Evolutionary conservation across 164 flowering plant genomes (phyloP), one percentile per base, ranked within the genome.

Genomic region (Hamamelis virginiana): DNA sequence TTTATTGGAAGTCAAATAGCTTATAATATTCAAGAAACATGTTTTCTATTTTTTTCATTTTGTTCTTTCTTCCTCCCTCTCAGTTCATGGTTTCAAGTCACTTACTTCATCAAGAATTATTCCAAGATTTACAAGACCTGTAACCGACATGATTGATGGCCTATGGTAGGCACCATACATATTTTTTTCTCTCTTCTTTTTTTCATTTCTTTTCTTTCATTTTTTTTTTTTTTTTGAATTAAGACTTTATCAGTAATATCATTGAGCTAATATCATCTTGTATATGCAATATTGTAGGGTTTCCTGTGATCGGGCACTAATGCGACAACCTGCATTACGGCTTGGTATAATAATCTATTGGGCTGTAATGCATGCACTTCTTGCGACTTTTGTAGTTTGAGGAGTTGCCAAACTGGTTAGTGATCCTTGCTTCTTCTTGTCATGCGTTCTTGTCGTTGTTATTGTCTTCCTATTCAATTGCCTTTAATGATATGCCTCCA

Each of bases 31-130:
- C 14, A 12, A 13, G 23, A 19, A 41, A 44, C 11, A 9, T 52
- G 6, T 64, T 58, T 13, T 10, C 46, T 61, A 3, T 60, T 57
- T 71, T 0, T 50, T 62, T 56, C 23, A 21, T 57, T 12, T 62
- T 62, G 18, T 52, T 59, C 46, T 56, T 60, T 56, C 26, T 62
- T 62, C 72, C 50, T 26, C 59, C 45, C 45, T 12, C 70, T 15
- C 69, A 93, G 99, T 84, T 53, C 99, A 96, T 82, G 98, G 96
- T 68, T 96, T 96, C 85, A 96, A 89, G 83, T 91, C 98, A 0
- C 96, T 96, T 46, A 77, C 94, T 4, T 86, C 90, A 66, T 91
- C 99, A 69, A 91, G 85, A 79, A 72, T 96, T 71, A 86, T 96
- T 48, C 99, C 99, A 65, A 86, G 78, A 77, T 87, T 89, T 76